Conservation (phyloP, 2,329 filamentous ascomycete genomes). For the Zymoseptoria tritici region DNA sequence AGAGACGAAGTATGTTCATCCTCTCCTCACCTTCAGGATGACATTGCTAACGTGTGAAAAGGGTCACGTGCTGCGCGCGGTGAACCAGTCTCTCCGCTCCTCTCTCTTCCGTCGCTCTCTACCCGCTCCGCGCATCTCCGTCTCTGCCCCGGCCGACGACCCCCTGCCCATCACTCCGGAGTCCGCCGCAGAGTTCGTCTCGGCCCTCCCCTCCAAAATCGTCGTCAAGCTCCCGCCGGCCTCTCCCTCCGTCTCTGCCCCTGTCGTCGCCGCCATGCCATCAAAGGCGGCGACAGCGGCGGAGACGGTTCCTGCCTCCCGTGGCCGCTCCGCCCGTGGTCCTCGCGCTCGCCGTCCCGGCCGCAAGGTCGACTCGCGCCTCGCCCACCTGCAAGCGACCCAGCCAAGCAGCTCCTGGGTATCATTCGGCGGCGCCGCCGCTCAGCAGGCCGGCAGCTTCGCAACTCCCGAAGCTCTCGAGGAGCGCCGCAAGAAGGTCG, state of each 20-base stretch:
- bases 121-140: background rate
- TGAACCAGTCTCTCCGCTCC: background rate
- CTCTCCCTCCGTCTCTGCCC: background rate
- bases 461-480: background rate
- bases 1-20: background rate
- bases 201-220: background rate
- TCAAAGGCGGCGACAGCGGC: background rate
- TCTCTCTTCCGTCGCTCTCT: background rate
- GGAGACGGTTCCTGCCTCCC: background rate
- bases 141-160: background rate
- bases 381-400: background rate
- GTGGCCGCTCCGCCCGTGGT: background rate
- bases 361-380: background rate
- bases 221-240: background rate
- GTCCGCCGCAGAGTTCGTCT: background rate
- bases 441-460: background rate
- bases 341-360: background rate
- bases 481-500: background rate
- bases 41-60: background rate
- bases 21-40: background rate
- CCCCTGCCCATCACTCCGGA: background rate
- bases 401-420: background rate
- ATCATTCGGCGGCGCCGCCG: background rate
- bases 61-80: background rate
- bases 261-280: background rate